Conservation (phyloP, 2,329 filamentous ascomycete genomes). For the Byssochlamys sp. region DNA sequence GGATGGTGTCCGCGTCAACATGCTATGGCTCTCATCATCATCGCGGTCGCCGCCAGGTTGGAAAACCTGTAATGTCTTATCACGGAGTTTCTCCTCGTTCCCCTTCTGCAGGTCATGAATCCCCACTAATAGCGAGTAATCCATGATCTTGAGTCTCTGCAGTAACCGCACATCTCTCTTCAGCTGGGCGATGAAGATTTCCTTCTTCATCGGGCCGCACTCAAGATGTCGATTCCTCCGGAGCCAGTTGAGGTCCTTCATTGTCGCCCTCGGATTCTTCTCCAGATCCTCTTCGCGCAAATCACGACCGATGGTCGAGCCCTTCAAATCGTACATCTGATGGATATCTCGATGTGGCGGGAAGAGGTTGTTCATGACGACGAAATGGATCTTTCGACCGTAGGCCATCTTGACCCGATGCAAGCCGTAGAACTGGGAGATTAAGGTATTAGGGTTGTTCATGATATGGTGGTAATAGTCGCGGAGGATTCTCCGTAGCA, state of each 20-base stretch:
- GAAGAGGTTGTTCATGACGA: slow-evolving; percentile 99
- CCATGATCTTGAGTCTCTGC: slow-evolving; percentile 90
- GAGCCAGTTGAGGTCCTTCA: slow-evolving; percentile 97
- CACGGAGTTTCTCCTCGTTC: slow-evolving; percentile 85
- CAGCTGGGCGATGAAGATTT: slow-evolving; percentile 79
- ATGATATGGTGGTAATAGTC: slow-evolving; percentile 91
- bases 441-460: slow-evolving; percentile 87
- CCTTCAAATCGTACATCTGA: slow-evolving; percentile 91
- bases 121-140: slow-evolving; percentile 89
- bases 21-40: slow-evolving; percentile 52
- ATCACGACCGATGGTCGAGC: slow-evolving; percentile 86
- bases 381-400: slow-evolving; percentile 96
- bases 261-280: slow-evolving; percentile 78
- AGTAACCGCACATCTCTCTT: slow-evolving; percentile 76
- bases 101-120: slow-evolving; percentile 84
- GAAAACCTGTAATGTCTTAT: slow-evolving; percentile 87
- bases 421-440: slow-evolving; percentile 94
- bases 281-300: slow-evolving; percentile 79
- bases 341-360: slow-evolving; percentile 96
- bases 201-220: slow-evolving; percentile 78
- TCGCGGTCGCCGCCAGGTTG: slow-evolving; percentile 69
- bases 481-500: slow-evolving; percentile 46
- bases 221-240: slow-evolving; percentile 75
- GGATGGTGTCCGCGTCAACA: slow-evolving; percentile 80
- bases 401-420: slow-evolving; percentile 98